Evolutionary conservation across 352 stramenopile genomes (phyloP).

Genomic region (Stramenopiles sp.): DNA sequence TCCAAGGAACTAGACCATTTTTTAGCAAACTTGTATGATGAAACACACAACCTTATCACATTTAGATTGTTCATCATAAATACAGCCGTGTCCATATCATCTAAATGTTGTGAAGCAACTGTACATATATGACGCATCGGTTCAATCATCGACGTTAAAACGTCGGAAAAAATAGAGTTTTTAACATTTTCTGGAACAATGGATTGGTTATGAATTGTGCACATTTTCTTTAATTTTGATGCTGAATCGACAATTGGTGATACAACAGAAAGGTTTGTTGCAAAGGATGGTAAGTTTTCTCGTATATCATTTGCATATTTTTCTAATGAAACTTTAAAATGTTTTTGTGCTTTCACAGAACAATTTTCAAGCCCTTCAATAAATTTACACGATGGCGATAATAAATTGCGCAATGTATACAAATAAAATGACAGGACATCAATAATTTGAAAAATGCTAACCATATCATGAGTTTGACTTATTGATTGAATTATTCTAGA

Average conservation of each 20-base stretch:
- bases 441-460: background rate
- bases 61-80: constrained; percentile 1
- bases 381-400: background rate
- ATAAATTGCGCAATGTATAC: background rate
- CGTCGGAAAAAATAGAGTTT: background rate
- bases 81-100: background rate
- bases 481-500: background rate
- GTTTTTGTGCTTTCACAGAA: background rate
- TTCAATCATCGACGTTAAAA: background rate
- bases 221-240: background rate
- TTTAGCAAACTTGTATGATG: background rate
- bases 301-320: background rate
- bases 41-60: background rate
- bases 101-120: background rate
- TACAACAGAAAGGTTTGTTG: background rate
- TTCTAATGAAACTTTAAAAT: background rate
- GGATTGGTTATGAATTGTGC: background rate
- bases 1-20: background rate
- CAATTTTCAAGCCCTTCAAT: background rate
- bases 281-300: background rate
- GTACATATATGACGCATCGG: background rate
- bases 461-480: background rate
- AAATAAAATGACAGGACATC: background rate
- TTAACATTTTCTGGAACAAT: background rate
- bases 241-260: background rate